Percentiles rank a stretch among this genome's conserved stretches.
Conservation (phyloP, 140 eudicot genomes). For the Ambrosia hybrid region DNA sequence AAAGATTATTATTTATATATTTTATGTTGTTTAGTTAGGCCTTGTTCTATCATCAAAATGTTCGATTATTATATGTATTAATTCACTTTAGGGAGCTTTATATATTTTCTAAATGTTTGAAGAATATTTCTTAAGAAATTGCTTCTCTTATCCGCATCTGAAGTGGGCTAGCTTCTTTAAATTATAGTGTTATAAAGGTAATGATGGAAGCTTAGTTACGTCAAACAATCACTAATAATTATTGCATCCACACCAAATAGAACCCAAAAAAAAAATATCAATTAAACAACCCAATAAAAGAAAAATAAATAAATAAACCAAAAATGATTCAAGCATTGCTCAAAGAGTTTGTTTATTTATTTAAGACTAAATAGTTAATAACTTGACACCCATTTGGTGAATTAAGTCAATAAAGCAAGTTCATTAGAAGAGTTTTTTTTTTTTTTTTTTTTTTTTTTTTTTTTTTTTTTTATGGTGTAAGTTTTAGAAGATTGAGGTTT, state of each 20-base stretch:
- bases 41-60: conserved; percentile 28
- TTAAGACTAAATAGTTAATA: conserved; percentile 8
- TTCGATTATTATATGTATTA: conserved; percentile 27
- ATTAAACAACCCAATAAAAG: conserved; percentile 18
- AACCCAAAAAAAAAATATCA: conserved; percentile 3
- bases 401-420: conserved; percentile 31
- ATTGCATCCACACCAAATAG: conserved; percentile 28
- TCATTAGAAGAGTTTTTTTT: conserved; percentile 18
- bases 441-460: neutral
- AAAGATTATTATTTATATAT: conserved; percentile 16
- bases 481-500: conserved; percentile 36
- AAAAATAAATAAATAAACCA: neutral
- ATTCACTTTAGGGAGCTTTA: conserved; percentile 23
- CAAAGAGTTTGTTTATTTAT: conserved; percentile 27
- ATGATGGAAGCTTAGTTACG: conserved; percentile 36
- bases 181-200: conserved; percentile 25
- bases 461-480: neutral
- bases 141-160: conserved; percentile 36
- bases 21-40: conserved; percentile 30
- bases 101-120: neutral
- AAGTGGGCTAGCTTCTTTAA: conserved; percentile 33
- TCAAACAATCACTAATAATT: conserved; percentile 23
- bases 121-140: conserved; percentile 13
- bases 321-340: conserved; percentile 15
- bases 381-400: conserved; percentile 11